phyloP scores from a whole-genome alignment of 495 filamentous ascomycete species.

The Xylaria palmicola region DNA sequence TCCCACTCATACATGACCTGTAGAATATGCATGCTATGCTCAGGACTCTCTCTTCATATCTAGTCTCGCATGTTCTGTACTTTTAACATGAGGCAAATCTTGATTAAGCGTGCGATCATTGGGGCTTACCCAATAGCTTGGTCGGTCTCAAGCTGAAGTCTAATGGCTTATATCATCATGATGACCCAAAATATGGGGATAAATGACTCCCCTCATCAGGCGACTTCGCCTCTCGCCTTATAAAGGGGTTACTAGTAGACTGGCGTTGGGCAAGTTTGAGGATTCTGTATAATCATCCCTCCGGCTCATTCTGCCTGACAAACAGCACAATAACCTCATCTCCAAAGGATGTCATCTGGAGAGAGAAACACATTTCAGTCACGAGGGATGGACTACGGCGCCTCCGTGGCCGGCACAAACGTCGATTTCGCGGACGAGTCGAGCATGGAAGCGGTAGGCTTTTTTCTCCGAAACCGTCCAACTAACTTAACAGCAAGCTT shows the following conservation, averaged over 20 bases:
- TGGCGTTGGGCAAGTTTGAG: background rate
- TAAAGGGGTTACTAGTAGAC: background rate
- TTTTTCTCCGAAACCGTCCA: background rate
- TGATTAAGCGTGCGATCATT: background rate
- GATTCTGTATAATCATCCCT: background rate
- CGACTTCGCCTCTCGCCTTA: background rate
- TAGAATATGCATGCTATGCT: too few species aligned
- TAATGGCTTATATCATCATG: constrained; percentile 9
- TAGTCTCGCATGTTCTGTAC: too few species aligned
- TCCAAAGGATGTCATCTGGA: background rate
- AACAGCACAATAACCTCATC: background rate
- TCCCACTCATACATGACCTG: too few species aligned
- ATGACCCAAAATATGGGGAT: background rate
- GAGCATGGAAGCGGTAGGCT: background rate
- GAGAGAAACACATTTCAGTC: background rate
- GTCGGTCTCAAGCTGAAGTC: background rate
- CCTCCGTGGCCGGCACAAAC: background rate
- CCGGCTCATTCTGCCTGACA: background rate
- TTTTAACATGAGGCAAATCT: too few species aligned
- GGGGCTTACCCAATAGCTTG: background rate
- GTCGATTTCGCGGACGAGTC: constrained; percentile 7
- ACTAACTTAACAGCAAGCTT: too few species aligned
- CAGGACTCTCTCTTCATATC: too few species aligned
- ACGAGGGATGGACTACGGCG: constrained; percentile 2
- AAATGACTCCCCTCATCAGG: background rate